Conservation (phyloP, 2,329 filamentous ascomycete species). For the Cladosporium cucumerinum region DNA sequence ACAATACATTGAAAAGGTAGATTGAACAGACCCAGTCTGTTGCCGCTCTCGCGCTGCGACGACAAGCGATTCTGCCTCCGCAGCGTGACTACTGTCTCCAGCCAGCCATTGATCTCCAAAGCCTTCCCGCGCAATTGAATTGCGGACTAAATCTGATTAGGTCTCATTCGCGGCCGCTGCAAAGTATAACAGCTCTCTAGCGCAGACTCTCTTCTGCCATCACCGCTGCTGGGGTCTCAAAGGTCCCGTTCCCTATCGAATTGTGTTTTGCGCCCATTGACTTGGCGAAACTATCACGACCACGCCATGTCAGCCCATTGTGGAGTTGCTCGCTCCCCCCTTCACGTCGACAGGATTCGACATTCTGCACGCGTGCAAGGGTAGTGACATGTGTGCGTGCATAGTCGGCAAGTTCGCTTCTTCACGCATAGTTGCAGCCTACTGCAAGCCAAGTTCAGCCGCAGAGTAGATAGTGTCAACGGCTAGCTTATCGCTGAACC, state of each 20-base stretch:
- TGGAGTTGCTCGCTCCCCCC: background rate
- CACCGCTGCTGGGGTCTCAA: background rate
- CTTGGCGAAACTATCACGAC: background rate
- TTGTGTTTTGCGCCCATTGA: background rate
- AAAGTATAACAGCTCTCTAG: constrained; percentile 4
- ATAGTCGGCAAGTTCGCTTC: background rate
- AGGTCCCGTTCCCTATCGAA: background rate
- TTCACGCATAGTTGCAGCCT: background rate
- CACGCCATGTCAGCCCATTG: background rate
- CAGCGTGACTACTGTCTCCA: background rate
- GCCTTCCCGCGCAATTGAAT: background rate
- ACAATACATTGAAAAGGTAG: background rate
- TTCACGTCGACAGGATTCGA: background rate
- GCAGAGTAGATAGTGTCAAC: background rate
- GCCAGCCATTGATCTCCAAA: background rate
- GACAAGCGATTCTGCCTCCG: background rate
- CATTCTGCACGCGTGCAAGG: background rate
- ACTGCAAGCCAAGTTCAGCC: constrained; percentile 3
- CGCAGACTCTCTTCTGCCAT: background rate
- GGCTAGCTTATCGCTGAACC: background rate
- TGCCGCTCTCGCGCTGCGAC: background rate
- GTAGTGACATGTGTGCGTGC: background rate
- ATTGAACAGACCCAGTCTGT: background rate
- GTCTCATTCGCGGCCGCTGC: background rate
- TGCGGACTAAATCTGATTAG: background rate